These are phyloP conservation scores for Tylopilus rubrobrunneus DNA, from an alignment of 768 basidiomycete species.

Conservation along the genomic window DNA sequence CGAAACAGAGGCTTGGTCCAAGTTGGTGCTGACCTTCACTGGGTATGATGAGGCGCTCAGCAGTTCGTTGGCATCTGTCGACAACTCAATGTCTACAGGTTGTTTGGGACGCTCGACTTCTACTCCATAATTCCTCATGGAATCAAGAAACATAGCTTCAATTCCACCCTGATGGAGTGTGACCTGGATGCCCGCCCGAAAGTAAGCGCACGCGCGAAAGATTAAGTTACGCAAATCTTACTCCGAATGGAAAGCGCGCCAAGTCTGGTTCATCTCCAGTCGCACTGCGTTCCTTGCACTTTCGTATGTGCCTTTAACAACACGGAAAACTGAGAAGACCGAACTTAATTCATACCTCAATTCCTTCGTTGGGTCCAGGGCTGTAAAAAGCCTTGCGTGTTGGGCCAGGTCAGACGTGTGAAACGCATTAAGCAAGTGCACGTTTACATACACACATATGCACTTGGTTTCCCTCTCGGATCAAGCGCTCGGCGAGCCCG, in stretches of 20 bases:
- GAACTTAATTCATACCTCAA: conserved; percentile 42
- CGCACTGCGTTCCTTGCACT: conserved; percentile 59
- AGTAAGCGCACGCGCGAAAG: not conserved
- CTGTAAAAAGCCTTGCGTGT: conserved; percentile 64
- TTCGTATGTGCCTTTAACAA: conserved; percentile 15
- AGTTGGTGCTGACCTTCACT: conserved; percentile 21
- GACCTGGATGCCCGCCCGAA: conserved; percentile 17
- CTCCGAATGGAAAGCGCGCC: conserved; percentile 17
- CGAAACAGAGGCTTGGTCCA: not conserved
- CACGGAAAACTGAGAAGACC: not conserved
- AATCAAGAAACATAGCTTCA: too few species aligned
- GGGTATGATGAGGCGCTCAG: conserved; percentile 25
- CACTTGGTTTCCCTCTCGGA: conserved; percentile 62
- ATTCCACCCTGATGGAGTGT: conserved; percentile 34
- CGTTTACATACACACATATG: conserved; percentile 52
- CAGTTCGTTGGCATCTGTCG: conserved; percentile 36
- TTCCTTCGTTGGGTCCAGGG: conserved; percentile 52
- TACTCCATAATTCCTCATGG: conserved; percentile 14
- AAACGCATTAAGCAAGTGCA: not conserved
- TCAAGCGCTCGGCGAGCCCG: conserved; percentile 45
- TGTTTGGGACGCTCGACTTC: conserved; percentile 34
- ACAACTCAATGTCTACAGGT: conserved; percentile 31
- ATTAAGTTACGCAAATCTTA: conserved; percentile 14
- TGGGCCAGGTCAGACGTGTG: not conserved
- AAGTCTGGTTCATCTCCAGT: conserved; percentile 41